A percentile compares a stretch with the other conserved stretches of the same genome.
Evolutionary conservation across 2,329 filamentous ascomycete genomes (phyloP).

Genomic region (Alternaria longipes): DNA sequence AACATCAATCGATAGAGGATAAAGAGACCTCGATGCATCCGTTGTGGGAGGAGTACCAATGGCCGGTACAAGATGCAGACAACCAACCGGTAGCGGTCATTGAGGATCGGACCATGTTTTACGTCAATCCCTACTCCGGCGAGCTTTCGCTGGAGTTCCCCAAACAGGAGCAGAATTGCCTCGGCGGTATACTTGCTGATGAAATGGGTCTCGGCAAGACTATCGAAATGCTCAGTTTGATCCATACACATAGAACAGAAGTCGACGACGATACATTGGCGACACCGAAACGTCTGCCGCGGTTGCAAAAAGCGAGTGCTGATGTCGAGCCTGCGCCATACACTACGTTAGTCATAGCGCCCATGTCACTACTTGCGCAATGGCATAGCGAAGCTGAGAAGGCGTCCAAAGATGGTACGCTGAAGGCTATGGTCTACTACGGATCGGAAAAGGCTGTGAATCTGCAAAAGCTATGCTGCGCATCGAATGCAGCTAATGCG

Average conservation of each 20-base stretch:
- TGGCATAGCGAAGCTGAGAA: conserved; percentile 97
- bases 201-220: conserved; percentile 99
- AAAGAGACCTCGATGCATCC: conserved; percentile 91
- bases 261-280: conserved; percentile 43
- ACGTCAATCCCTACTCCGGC: conserved; percentile 96
- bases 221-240: conserved; percentile 94
- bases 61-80: conserved; percentile 88
- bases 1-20: conserved; percentile 72
- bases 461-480: conserved; percentile 79
- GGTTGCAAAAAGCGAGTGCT: conserved; percentile 66
- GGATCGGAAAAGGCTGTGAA: conserved; percentile 84
- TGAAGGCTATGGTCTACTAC: conserved; percentile 91
- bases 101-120: conserved; percentile 77
- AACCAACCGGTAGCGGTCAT: conserved; percentile 76
- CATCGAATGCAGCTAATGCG: conserved; percentile 75
- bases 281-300: conserved; percentile 69
- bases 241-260: conserved; percentile 81
- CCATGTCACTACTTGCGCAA: conserved; percentile 94
- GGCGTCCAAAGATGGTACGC: conserved; percentile 81
- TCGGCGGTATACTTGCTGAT: conserved; percentile 92
- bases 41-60: conserved; percentile 93
- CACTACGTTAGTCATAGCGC: conserved; percentile 94
- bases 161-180: conserved; percentile 90
- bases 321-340: conserved; percentile 76
- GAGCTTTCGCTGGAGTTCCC: conserved; percentile 93